Percentiles rank a stretch among this genome's conserved stretches.
Conservation (phyloP, 371 early-diverging fungal species). For the Apophysomyces variabilis region DNA sequence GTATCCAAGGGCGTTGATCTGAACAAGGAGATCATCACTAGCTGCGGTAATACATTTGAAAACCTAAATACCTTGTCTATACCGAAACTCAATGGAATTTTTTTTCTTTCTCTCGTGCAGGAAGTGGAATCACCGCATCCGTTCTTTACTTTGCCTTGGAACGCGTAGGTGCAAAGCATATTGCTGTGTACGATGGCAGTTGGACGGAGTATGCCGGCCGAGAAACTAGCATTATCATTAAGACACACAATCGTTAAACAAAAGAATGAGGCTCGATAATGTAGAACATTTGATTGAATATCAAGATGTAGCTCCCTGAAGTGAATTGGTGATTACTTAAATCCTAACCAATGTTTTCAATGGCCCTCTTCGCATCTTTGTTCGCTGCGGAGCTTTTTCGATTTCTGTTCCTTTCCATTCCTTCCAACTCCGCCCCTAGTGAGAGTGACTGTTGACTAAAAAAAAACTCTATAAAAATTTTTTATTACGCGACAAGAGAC, state of each 20-base stretch:
- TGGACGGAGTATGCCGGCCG: conserved; percentile 85
- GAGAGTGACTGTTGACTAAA: not conserved
- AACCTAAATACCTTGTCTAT: too few species aligned
- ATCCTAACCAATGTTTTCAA: too few species aligned
- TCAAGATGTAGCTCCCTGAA: too few species aligned
- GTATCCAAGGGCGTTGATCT: conserved; percentile 62
- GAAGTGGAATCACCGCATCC: conserved; percentile 83
- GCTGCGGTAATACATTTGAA: conserved; percentile 59
- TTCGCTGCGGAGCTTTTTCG: too few species aligned
- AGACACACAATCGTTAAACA: conserved; percentile 25
- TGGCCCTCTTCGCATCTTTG: too few species aligned
- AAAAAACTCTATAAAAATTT: not conserved
- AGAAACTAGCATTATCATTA: conserved; percentile 60
- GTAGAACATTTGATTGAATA: too few species aligned
- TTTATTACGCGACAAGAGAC: not conserved
- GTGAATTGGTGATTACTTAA: too few species aligned
- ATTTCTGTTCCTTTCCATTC: too few species aligned
- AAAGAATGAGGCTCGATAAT: too few species aligned
- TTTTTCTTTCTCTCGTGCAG: conserved; percentile 18
- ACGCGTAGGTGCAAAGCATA: conserved; percentile 59
- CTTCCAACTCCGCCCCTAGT: too few species aligned
- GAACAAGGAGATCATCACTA: conserved; percentile 58
- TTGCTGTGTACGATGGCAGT: conserved; percentile 84
- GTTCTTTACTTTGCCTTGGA: conserved; percentile 75
- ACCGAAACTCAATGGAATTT: too few species aligned